These are phyloP conservation scores for Eucalyptus victrix DNA, from an alignment of 345 rosid species.

Conservation along the genomic window DNA sequence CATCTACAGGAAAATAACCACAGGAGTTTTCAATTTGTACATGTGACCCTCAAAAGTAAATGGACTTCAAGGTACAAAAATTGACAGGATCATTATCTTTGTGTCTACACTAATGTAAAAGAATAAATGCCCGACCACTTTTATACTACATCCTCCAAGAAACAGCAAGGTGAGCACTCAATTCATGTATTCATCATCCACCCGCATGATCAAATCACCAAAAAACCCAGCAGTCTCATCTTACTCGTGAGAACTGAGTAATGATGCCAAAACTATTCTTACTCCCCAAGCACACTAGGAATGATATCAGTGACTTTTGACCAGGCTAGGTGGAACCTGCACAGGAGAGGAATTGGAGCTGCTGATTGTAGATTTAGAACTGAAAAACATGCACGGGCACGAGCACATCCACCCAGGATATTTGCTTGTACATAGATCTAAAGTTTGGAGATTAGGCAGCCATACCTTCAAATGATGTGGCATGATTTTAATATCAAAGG, in stretches of 20 bases:
- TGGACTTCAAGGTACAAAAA: neutral
- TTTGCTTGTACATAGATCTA: neutral
- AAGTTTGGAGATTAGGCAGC: neutral
- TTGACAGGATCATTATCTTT: neutral
- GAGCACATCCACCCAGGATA: neutral
- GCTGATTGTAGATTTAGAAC: neutral
- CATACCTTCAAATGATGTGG: constrained; percentile 95
- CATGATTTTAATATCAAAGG: constrained; percentile 88
- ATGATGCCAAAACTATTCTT: neutral
- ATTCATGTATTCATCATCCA: neutral
- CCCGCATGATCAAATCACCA: neutral
- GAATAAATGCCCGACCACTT: neutral
- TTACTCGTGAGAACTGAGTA: neutral
- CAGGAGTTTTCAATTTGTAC: neutral
- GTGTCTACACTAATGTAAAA: neutral
- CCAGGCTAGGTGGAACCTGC: neutral
- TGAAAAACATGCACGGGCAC: neutral
- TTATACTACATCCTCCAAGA: neutral
- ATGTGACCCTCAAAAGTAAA: neutral
- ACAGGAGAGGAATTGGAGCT: neutral
- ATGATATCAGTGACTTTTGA: neutral
- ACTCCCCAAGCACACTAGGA: neutral
- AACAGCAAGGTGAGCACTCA: neutral
- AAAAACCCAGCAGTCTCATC: neutral
- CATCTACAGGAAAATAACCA: neutral